Evolutionary conservation across 2,329 filamentous ascomycete species (phyloP), one percentile per base, ranked within the genome.

Genomic region (Fusarium pseudoanthophilum): DNA sequence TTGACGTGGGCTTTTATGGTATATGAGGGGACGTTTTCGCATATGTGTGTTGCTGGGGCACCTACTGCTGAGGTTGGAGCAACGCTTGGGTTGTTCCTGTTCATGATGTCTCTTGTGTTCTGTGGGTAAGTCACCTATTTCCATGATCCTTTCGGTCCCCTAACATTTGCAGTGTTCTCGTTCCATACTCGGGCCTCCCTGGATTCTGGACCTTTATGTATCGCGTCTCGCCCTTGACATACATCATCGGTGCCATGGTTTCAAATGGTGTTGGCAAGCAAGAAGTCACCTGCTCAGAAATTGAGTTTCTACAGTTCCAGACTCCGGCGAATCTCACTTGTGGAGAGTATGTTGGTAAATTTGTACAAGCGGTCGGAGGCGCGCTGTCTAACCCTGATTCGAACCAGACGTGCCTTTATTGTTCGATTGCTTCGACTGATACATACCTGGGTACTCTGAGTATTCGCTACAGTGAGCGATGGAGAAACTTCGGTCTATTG

Each of bases 121-220:
- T 71, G 63, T 15, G 75, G 75, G 75, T 77, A 69, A 39, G 71
- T 20, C 0, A 2, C 5, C 4, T 24, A 1, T 7, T 24, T 1
- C 14, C 7, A 9, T 3, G 14, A 4, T 3, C 0, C 0, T 30
- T n/a, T 13, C 3, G 10, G 26, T 30, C 10, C 0, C 16, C 46
- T 30, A 30, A 49, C 21, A 3, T 10, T 30, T 3, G 18, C 2
- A 84, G 90, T 78, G 90, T 92, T 20, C 82, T 92, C 64, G 88
- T 92, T 86, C 89, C 65, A 77, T 85, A 1, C 85, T 88, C 0
- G 2, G 83, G 83, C 1, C 83, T 93, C 2, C 90, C 91, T 0
- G 84, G 87, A 4, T 93, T 93, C 83, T 93, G 91, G 91, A 88
- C 89, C 66, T 92, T 92, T 80, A 92, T 92, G 90, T 92, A 92